phyloP scores from a whole-genome alignment of 805 yeast genomes.

The Lachancea cidri region DNA sequence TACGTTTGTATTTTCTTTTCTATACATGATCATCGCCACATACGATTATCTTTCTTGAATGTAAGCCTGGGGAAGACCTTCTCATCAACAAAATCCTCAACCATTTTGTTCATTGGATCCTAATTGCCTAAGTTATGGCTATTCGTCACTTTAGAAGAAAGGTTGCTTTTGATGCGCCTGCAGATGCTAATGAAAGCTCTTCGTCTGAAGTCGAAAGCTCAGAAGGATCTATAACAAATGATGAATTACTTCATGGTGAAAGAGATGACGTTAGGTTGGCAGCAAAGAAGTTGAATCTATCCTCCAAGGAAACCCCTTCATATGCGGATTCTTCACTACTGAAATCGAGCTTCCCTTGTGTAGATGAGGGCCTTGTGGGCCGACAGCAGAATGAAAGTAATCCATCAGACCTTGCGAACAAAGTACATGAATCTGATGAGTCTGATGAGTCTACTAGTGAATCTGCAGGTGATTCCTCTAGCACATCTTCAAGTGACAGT shows the following conservation, averaged over 20 bases:
- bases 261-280: background rate
- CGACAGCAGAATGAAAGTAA: no score
- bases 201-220: background rate
- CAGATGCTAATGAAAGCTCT: background rate
- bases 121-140: conserved; percentile 12
- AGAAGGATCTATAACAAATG: background rate
- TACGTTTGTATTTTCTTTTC: no score
- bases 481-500: conserved; percentile 9
- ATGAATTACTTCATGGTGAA: background rate
- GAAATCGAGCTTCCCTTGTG: no score
- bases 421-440: background rate
- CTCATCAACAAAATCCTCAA: no score
- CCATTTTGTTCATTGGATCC: background rate
- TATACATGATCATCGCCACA: no score
- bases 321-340: no score
- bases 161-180: conserved; percentile 1
- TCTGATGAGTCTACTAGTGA: conserved; percentile 1
- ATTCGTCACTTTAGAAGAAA: conserved; percentile 20
- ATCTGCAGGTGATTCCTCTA: background rate
- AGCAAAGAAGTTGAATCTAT: background rate
- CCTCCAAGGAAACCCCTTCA: background rate
- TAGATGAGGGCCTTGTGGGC: no score
- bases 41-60: no score
- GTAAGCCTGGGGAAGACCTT: no score
- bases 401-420: background rate